Base-by-base conservation (phyloP, 2,329 filamentous ascomycete species). In the Penicillium italicum region DNA sequence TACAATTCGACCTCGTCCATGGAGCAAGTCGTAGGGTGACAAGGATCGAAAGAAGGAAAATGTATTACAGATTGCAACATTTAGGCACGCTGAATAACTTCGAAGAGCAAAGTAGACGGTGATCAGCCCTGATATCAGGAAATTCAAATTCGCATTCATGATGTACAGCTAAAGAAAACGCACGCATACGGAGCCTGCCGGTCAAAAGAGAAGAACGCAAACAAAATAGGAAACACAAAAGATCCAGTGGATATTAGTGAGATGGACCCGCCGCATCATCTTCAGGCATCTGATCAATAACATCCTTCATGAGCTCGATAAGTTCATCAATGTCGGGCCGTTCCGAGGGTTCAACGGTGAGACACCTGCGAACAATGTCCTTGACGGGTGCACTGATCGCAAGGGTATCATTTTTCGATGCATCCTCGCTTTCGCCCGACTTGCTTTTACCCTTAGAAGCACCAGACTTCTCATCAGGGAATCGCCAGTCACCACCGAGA, bases 401-500 rank as follows among this genome's bases (percentile, higher is more conserved):
- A 22, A 80, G 76, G 11, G 82, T 79, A 12, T 78, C 76, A 5
- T 72, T 61, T 20, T 62, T 66, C 50, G 62, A 60, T 11, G 58
- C 50, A 30, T 58, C 53, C 42, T 65, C 58, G 18, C 49, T 44
- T 38, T 63, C 61, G 3, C 66, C 70, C 2, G 68, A 72, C 61
- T 81, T 81, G 62, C 80, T 78, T 71, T 85, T 84, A 42, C 83
- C 79, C 77, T 78, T 78, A 51, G 83, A 83, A 41, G 80, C 80
- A 4, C 83, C 82, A 0, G 87, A 86, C 71, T 72, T 73, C 45
- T 97, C 92, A 65, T 96, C 92, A 0, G 94, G 94, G 74, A 97
- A 99, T 49, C 91, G 83, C 93, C 94, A 99, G 75, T 97, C 93
- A 37, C 93, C 94, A 57, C 91, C 90, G 16, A 96, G 78, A 18